Conservation (phyloP, 179 eudicot species). For the Patellifolia procumbens region DNA sequence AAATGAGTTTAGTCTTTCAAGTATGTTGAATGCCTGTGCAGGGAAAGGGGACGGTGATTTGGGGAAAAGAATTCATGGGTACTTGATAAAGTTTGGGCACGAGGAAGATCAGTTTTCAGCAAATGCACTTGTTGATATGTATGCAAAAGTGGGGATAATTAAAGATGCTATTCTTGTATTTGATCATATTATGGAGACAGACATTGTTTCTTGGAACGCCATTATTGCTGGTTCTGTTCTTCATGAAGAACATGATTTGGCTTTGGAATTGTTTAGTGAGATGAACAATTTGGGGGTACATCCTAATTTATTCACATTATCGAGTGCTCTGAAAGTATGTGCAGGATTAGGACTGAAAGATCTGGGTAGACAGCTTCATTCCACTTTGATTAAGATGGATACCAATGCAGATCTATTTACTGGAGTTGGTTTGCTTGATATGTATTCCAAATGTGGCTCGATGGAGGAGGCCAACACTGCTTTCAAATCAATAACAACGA, state of each 20-base stretch:
- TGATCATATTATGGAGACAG: slow-evolving; percentile 54
- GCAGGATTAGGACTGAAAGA: slow-evolving; percentile 52
- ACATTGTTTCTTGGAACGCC: slow-evolving; percentile 89
- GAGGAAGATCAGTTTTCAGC: slow-evolving; percentile 67
- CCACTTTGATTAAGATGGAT: slow-evolving; percentile 56
- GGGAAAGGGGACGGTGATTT: slow-evolving; percentile 47
- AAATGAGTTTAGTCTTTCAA: slow-evolving; percentile 78
- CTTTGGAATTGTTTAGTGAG: slow-evolving; percentile 50
- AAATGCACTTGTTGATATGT: slow-evolving; percentile 91
- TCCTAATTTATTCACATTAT: slow-evolving; percentile 72
- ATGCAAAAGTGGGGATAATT: slow-evolving; percentile 61
- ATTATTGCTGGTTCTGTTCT: slow-evolving; percentile 78
- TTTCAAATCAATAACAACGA: slow-evolving; percentile 49
- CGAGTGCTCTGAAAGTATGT: slow-evolving; percentile 83
- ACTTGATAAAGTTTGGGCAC: slow-evolving; percentile 67
- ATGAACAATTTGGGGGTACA: slow-evolving; percentile 54
- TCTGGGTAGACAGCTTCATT: slow-evolving; percentile 67
- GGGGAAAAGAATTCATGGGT: slow-evolving; percentile 72
- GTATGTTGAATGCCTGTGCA: slow-evolving; percentile 71
- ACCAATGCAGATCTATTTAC: slow-evolving; percentile 51
- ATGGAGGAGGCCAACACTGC: slow-evolving; percentile 56
- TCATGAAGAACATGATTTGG: slow-evolving; percentile 56
- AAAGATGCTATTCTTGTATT: slow-evolving; percentile 51
- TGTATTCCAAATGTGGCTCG: slow-evolving; percentile 70
- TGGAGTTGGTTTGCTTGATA: slow-evolving; percentile 65